Evolutionary conservation across 2,329 filamentous ascomycete species (phyloP).

Genomic region (Venturia asperata): DNA sequence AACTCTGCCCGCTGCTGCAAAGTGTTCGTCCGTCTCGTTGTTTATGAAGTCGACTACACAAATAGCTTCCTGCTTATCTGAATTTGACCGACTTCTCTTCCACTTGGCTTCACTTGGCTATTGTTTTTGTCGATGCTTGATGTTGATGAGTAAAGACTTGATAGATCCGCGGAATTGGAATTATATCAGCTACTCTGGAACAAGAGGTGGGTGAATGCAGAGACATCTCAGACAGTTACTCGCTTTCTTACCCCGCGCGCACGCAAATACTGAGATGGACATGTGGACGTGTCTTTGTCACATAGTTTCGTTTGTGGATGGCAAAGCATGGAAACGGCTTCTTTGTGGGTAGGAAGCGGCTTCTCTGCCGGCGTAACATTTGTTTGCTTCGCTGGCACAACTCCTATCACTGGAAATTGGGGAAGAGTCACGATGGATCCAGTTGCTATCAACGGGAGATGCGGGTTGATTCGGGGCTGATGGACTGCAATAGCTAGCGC

Average conservation of each 20-base stretch:
- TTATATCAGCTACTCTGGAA: background rate
- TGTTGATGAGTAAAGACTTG: background rate
- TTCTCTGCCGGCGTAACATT: background rate
- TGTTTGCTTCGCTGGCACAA: background rate
- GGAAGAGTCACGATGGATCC: background rate
- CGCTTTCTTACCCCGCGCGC: background rate
- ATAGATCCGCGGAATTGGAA: background rate
- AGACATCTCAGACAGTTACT: conserved; percentile 4
- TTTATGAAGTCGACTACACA: background rate
- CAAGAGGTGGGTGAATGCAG: conserved; percentile 6
- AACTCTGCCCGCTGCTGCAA: background rate
- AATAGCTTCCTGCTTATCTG: background rate
- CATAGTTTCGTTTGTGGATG: background rate
- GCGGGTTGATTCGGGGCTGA: background rate
- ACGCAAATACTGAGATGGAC: background rate
- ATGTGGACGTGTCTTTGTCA: conserved; percentile 9
- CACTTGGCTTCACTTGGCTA: background rate
- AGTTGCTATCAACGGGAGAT: background rate
- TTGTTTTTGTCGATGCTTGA: background rate
- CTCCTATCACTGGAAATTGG: background rate
- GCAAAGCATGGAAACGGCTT: conserved; percentile 8
- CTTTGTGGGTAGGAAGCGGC: conserved; percentile 3
- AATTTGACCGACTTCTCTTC: background rate
- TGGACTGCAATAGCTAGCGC: background rate
- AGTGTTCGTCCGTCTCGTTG: background rate